Percentiles rank a stretch among this genome's conserved stretches.
These are phyloP conservation scores for Capsella bursapastoris DNA, from an alignment of 345 rosid genomes.

Conservation along the genomic window DNA sequence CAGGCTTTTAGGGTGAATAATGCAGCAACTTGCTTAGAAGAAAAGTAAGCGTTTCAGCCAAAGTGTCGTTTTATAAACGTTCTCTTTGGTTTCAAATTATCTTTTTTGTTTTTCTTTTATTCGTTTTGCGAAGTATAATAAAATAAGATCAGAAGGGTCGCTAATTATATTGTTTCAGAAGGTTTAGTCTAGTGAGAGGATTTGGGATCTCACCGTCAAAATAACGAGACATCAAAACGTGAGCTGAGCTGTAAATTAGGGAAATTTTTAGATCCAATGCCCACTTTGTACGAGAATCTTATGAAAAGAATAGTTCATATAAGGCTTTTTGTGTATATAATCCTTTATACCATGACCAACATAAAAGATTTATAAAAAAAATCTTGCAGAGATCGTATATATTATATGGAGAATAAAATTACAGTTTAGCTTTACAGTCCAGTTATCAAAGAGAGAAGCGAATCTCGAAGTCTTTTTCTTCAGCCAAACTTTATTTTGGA, in stretches of 20 bases:
- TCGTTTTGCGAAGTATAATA: neutral
- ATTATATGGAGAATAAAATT: neutral
- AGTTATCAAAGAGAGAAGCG: conserved; percentile 36
- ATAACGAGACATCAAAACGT: conserved; percentile 34
- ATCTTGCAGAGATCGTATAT: neutral
- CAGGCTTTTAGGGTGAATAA: conserved; percentile 41
- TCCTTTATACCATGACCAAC: conserved; percentile 10
- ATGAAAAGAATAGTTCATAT: neutral
- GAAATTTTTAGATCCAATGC: conserved; percentile 31
- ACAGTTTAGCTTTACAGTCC: conserved; percentile 24
- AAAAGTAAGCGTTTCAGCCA: conserved; percentile 32
- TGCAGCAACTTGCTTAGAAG: conserved; percentile 30
- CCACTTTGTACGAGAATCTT: conserved; percentile 38
- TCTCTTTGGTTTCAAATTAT: conserved; percentile 2
- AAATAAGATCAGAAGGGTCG: neutral
- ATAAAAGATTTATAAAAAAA: neutral
- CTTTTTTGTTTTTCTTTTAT: neutral
- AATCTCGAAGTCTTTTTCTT: conserved; percentile 38
- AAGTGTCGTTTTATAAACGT: conserved; percentile 9
- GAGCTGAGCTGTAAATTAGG: conserved; percentile 33
- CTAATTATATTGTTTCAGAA: neutral
- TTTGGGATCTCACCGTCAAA: conserved; percentile 18
- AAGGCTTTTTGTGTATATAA: neutral
- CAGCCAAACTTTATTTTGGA: conserved; percentile 22
- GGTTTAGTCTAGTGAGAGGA: conserved; percentile 10